Percentiles rank a stretch among this genome's conserved stretches.
phyloP scores from a whole-genome alignment of 306 rosid species.

The Vigna mungo region DNA sequence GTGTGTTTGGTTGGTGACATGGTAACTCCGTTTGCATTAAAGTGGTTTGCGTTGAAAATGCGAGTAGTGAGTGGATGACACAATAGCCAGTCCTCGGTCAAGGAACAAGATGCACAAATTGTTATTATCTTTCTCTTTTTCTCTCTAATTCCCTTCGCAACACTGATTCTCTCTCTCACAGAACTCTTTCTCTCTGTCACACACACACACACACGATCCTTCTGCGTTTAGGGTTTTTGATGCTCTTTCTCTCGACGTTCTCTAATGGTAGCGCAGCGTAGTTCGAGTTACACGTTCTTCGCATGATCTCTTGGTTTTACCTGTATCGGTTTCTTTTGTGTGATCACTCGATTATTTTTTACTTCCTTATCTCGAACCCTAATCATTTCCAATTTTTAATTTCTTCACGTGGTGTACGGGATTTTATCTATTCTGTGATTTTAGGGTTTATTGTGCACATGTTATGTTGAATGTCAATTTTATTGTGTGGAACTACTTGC shows the following conservation, averaged over 20 bases:
- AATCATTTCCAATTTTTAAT: neutral
- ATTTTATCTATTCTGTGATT: neutral
- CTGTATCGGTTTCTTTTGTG: constrained; percentile 30
- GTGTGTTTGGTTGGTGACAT: neutral
- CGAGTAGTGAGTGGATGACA: constrained; percentile 43
- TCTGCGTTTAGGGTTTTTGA: constrained; percentile 41
- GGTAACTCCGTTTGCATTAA: neutral
- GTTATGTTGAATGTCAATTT: neutral
- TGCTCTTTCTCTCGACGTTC: constrained; percentile 8
- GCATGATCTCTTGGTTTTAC: constrained; percentile 29
- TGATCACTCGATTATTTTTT: constrained; percentile 15
- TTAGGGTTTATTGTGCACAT: constrained; percentile 36
- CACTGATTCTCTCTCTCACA: neutral
- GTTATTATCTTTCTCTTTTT: constrained; percentile 32
- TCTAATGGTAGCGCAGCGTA: constrained; percentile 31
- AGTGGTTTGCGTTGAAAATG: constrained; percentile 28
- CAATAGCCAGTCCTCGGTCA: constrained; percentile 33
- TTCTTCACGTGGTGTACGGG: neutral
- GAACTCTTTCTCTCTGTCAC: neutral
- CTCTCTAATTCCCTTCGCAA: neutral
- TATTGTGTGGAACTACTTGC: neutral
- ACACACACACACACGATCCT: constrained; percentile 1
- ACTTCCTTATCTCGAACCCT: constrained; percentile 31
- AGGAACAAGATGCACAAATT: constrained; percentile 35
- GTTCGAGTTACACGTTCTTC: constrained; percentile 51